Conservation (phyloP, 1,139 yeast species). For the Diutina neorugosa region DNA sequence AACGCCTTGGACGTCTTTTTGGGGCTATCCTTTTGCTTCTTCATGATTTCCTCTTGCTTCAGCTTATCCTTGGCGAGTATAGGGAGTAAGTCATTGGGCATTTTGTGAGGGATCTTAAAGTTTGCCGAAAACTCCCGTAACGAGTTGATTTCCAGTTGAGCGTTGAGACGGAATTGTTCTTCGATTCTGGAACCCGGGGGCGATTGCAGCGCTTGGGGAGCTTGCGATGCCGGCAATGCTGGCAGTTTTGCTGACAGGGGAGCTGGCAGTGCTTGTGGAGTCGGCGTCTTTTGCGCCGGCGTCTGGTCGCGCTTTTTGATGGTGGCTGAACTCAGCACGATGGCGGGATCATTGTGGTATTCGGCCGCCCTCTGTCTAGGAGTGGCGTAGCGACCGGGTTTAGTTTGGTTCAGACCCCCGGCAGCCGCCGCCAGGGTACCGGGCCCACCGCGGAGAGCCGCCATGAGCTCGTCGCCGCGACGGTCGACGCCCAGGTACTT, state of each 20-base stretch:
- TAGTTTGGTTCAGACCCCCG: neutral
- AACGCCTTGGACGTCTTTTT: neutral
- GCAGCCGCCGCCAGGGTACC: slow-evolving; percentile 12
- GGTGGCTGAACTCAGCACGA: slow-evolving; percentile 40
- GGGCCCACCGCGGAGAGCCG: slow-evolving; percentile 21
- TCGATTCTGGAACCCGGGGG: slow-evolving; percentile 5
- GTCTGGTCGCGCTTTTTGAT: slow-evolving; percentile 7
- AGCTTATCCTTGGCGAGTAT: slow-evolving; percentile 56
- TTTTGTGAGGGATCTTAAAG: slow-evolving; percentile 63
- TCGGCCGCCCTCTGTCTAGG: slow-evolving; percentile 58
- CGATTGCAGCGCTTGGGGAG: neutral
- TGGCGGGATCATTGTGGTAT: slow-evolving; percentile 67
- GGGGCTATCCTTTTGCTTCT: slow-evolving; percentile 17
- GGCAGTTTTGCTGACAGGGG: neutral
- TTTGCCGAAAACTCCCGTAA: slow-evolving; percentile 72
- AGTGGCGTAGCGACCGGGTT: slow-evolving; percentile 38
- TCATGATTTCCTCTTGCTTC: slow-evolving; percentile 49
- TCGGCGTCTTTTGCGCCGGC: slow-evolving; percentile 10
- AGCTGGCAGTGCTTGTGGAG: neutral
- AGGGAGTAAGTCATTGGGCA: slow-evolving; percentile 69
- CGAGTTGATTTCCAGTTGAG: slow-evolving; percentile 66
- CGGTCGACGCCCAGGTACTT: slow-evolving; percentile 78
- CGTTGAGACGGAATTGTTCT: slow-evolving; percentile 36
- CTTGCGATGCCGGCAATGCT: neutral
- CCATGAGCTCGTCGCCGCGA: slow-evolving; percentile 55